Evolutionary conservation across 2,329 filamentous ascomycete species (phyloP).

Genomic region (Venturiaceae sp.): DNA sequence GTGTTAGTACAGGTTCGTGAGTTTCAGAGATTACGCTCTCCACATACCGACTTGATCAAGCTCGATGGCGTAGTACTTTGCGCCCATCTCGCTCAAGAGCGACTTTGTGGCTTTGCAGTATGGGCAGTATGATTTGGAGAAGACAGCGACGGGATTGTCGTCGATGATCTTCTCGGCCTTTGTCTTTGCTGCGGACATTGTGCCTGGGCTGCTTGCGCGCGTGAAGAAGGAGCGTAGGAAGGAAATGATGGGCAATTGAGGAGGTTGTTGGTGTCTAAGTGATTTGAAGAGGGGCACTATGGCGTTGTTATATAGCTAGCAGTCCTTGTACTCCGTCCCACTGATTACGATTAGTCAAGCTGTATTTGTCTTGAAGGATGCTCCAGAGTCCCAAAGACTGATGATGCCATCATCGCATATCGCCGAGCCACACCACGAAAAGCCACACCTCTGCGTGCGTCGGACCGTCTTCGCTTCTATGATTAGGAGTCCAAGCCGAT

Average conservation of each 20-base stretch:
- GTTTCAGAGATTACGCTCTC: background rate
- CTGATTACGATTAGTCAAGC: background rate
- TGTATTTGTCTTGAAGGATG: too few relatives aligned
- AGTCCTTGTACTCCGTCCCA: too few relatives aligned
- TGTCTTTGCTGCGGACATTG: slow-evolving; percentile 72
- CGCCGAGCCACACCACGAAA: background rate
- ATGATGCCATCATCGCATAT: background rate
- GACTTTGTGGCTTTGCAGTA: slow-evolving; percentile 78
- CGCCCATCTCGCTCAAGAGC: slow-evolving; percentile 58
- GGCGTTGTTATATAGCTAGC: background rate
- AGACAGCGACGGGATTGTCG: slow-evolving; percentile 84
- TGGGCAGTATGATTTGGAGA: slow-evolving; percentile 95
- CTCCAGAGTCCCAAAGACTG: background rate
- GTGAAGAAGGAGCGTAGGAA: slow-evolving; percentile 67
- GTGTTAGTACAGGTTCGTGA: background rate
- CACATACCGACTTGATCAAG: slow-evolving; percentile 70
- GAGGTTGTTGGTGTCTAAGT: background rate
- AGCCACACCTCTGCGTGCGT: background rate
- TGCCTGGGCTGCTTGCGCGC: slow-evolving; percentile 46
- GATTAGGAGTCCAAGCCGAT: background rate
- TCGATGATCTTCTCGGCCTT: slow-evolving; percentile 84
- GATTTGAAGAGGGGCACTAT: background rate
- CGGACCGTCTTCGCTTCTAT: background rate
- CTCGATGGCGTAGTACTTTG: slow-evolving; percentile 69
- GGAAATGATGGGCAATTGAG: slow-evolving; percentile 41